phyloP scores from a whole-genome alignment of 2,329 filamentous ascomycete species.

The Cylindrodendrum hubeiense region DNA sequence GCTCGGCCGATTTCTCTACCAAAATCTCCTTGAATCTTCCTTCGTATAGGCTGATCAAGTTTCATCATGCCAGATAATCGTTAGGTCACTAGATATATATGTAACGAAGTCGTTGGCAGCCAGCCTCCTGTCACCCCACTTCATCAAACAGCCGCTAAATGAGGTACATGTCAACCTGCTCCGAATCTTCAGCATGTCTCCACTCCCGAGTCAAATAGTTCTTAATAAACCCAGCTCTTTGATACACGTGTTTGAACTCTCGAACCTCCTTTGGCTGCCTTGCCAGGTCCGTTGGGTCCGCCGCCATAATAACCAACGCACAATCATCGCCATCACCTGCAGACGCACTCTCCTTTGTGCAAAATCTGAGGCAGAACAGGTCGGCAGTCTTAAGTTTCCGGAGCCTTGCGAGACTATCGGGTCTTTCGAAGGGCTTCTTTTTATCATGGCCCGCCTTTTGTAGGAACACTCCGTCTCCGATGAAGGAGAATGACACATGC shows the following conservation, averaged over 20 bases:
- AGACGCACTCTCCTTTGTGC: not conserved
- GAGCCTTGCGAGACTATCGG: conserved; percentile 25
- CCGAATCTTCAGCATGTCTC: not conserved
- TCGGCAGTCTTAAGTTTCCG: not conserved
- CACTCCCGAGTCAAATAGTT: not conserved
- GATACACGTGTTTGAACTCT: not conserved
- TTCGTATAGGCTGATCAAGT: too few species aligned
- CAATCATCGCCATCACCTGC: not conserved
- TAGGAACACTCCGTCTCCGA: conserved; percentile 12
- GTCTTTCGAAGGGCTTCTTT: conserved; percentile 19
- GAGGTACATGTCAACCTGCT: not conserved
- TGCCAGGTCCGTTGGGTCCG: not conserved
- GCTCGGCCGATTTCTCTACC: too few species aligned
- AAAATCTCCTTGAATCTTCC: too few species aligned
- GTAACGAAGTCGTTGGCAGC: too few species aligned
- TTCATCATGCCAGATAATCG: too few species aligned
- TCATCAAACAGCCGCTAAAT: not conserved
- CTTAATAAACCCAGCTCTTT: not conserved
- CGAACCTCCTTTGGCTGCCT: conserved; percentile 3
- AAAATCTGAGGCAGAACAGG: not conserved
- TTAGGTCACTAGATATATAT: too few species aligned
- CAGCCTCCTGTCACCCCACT: too few species aligned
- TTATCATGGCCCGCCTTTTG: conserved; percentile 15
- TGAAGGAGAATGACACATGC: conserved; percentile 13
- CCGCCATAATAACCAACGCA: not conserved